Evolutionary conservation across 2,329 filamentous ascomycete genomes (phyloP), one percentile per base, ranked within the genome.

Genomic region (Cryphonectria naterciae): DNA sequence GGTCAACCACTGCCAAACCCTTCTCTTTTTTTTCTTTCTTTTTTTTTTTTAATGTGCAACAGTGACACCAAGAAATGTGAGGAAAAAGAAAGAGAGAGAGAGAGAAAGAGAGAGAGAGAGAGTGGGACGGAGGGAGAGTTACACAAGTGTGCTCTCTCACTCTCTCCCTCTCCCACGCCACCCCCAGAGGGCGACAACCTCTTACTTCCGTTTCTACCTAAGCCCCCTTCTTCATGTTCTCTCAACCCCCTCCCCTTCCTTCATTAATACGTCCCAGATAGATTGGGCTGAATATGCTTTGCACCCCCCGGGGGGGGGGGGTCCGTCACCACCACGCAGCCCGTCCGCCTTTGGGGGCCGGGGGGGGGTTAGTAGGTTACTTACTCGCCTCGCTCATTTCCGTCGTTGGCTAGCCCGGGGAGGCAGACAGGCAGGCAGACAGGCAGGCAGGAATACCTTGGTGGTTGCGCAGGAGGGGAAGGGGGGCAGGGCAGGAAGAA

Each of bases 231-330:
- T 39, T 46, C 25, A 37, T 67, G 52, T 32, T 66, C 61, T 64
- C n/a, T 69, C 60, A 25, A 10, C 62, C 56, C 35, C 52, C 63
- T n/a, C 67, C 46, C 56, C 35, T 32, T 69, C 4, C 17, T 43
- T 41, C 11, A n/a, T n/a, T 37, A 37, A 37, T 54, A 49, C 52
- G 69, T 68, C 62, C 61, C 69, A 71, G 52, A 43, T 71, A 68
- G 22, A 71, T 71, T 68, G 43, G 25, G 39, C 39, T 28, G 37
- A 25, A 2, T 41, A 19, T 67, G n/a, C 37, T 22, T 19, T 60
- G 58, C n/a, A n/a, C n/a, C n/a, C n/a, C n/a, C 7, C 8, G 19
- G 22, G 19, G 22, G 46, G 11, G 15, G 15, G 41, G 46, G 3
- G 6, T 10, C 19, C 7, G 22, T 11, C 46, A 49, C 46, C 22